phyloP scores from a whole-genome alignment of 2,329 filamentous ascomycete genomes.

The Neofusicoccum cordaticola region DNA sequence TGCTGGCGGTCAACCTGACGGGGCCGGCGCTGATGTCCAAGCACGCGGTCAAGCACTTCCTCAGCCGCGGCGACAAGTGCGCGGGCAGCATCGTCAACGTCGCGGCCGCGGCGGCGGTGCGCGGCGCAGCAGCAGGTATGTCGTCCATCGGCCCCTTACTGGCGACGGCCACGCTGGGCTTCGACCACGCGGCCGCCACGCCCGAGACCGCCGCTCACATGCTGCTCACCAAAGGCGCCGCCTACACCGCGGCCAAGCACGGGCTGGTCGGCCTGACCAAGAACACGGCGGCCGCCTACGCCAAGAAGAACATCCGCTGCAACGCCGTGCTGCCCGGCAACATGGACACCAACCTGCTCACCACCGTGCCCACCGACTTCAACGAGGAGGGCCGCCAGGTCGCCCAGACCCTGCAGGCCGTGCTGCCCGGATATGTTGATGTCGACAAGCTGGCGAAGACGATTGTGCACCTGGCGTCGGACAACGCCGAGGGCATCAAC shows the following conservation, averaged over 20 bases:
- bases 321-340: conserved; percentile 46
- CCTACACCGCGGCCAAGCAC: conserved; percentile 48
- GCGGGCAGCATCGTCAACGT: conserved; percentile 55
- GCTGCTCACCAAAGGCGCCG: conserved; percentile 34
- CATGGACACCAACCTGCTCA: conserved; percentile 46
- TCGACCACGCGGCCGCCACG: conserved; percentile 21
- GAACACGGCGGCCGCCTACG: conserved; percentile 48
- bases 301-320: conserved; percentile 45
- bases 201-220: not conserved
- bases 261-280: conserved; percentile 47
- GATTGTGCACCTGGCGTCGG: conserved; percentile 32
- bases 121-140: conserved; percentile 13
- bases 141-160: not conserved
- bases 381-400: conserved; percentile 28
- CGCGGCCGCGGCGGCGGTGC: conserved; percentile 19
- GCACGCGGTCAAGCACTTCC: conserved; percentile 49
- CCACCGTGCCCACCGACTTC: conserved; percentile 37
- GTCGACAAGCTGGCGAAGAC: conserved; percentile 32
- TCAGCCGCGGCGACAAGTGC: conserved; percentile 35
- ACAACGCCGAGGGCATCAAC: conserved; percentile 32
- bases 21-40: conserved; percentile 54
- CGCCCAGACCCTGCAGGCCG: conserved; percentile 17
- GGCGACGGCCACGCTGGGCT: conserved; percentile 12
- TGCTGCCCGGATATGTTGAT: conserved; percentile 23
- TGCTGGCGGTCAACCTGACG: conserved; percentile 57